phyloP scores from a whole-genome alignment of 2,329 filamentous ascomycete genomes.

The Setomelanomma holmii region DNA sequence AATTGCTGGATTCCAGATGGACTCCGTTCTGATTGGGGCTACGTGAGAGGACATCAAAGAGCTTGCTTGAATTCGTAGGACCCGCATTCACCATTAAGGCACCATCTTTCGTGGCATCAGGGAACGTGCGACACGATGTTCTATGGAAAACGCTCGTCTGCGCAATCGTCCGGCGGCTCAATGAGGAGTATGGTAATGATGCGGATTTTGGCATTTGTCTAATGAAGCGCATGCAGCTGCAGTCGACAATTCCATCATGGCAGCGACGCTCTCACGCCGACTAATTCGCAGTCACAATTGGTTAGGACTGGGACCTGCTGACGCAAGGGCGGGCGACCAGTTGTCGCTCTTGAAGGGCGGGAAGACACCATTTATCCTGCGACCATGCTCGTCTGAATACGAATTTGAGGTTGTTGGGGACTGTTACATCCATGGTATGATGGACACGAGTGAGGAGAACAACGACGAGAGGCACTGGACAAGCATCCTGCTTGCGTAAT shows the following conservation, averaged over 20 bases:
- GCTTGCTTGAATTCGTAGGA: too few relatives aligned
- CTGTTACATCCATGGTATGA: conserved; percentile 11
- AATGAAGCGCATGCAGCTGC: neutral
- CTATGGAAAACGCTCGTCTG: too few relatives aligned
- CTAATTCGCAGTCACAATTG: conserved; percentile 7
- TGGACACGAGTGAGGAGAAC: neutral
- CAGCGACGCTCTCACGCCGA: conserved; percentile 9
- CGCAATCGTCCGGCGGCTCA: too few relatives aligned
- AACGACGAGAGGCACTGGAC: neutral
- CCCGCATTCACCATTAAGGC: too few relatives aligned
- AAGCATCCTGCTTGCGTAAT: neutral
- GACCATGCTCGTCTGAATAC: neutral
- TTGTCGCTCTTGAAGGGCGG: conserved; percentile 16
- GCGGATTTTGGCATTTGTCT: too few relatives aligned
- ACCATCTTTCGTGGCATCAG: too few relatives aligned
- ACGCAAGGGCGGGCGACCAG: conserved; percentile 8
- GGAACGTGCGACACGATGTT: too few relatives aligned
- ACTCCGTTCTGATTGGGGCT: too few relatives aligned
- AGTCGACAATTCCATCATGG: conserved; percentile 10
- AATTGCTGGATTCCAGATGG: too few relatives aligned
- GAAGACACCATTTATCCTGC: conserved; percentile 17
- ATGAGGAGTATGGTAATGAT: neutral
- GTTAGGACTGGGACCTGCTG: conserved; percentile 14
- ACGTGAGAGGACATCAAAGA: too few relatives aligned
- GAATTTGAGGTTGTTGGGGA: conserved; percentile 14